These are phyloP conservation scores for Uncinocarpus reesii DNA, from an alignment of 2,329 filamentous ascomycete species.

Conservation along the genomic window DNA sequence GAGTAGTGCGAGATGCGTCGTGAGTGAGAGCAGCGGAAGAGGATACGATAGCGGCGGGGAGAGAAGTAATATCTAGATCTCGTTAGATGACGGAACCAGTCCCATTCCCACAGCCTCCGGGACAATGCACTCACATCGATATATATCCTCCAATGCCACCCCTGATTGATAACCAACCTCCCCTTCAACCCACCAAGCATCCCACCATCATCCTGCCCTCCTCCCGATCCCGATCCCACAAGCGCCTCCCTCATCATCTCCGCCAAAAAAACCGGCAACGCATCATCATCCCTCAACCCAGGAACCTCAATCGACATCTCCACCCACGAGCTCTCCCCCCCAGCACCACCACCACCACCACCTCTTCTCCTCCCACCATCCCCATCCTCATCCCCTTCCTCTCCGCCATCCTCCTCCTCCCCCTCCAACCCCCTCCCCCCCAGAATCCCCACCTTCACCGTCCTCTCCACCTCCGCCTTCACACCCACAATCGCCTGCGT, in stretches of 20 bases:
- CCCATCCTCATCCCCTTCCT: conserved; percentile 20
- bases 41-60: conserved; percentile 91
- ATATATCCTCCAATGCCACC: conserved; percentile 95
- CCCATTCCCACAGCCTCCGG: too few relatives aligned
- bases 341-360: conserved; percentile 19
- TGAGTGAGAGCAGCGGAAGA: conserved; percentile 81
- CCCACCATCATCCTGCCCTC: conserved; percentile 63
- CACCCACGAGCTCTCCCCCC: conserved; percentile 60
- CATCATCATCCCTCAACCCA: conserved; percentile 81
- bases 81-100: conserved; percentile 6
- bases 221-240: conserved; percentile 59
- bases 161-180: conserved; percentile 72
- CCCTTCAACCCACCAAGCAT: conserved; percentile 57
- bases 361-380: conserved; percentile 21
- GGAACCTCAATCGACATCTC: conserved; percentile 88
- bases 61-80: conserved; percentile 67
- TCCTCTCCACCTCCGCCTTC: conserved; percentile 86
- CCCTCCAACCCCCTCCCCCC: conserved; percentile 23
- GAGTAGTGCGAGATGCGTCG: conserved; percentile 84
- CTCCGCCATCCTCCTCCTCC: conserved; percentile 19
- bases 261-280: conserved; percentile 72
- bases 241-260: conserved; percentile 84
- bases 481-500: conserved; percentile 93
- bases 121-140: conserved; percentile 69
- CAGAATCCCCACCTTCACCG: conserved; percentile 36